Percentiles rank a stretch among this genome's conserved stretches.
Conservation (phyloP, 2,329 filamentous ascomycete species). For the Trichoderma oligosporum region DNA sequence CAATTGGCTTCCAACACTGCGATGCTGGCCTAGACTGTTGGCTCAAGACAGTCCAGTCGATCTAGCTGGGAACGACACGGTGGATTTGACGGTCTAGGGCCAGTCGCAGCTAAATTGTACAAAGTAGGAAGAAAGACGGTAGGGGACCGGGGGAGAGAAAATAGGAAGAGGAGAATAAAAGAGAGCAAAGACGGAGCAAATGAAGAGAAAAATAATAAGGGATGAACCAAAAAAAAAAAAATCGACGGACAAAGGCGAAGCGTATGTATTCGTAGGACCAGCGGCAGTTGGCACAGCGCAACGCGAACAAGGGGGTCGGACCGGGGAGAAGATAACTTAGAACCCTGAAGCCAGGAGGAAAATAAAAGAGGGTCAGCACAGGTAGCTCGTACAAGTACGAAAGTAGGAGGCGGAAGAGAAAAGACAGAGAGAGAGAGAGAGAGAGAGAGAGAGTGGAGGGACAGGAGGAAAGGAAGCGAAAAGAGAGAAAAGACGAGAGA, state of each 20-base stretch:
- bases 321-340: constrained; percentile 16
- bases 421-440: constrained; percentile 35
- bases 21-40: constrained; percentile 3
- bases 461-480: constrained; percentile 32
- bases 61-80: constrained; percentile 16
- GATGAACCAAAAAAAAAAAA: constrained; percentile 19
- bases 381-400: constrained; percentile 22
- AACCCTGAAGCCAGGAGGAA: constrained; percentile 16
- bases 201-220: constrained; percentile 19
- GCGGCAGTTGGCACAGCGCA: constrained; percentile 18
- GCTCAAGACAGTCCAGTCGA: constrained; percentile 9
- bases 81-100: constrained; percentile 10
- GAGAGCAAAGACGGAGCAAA: constrained; percentile 16
- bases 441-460: constrained; percentile 32
- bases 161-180: constrained; percentile 12
- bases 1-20: constrained; percentile 23
- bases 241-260: constrained; percentile 16
- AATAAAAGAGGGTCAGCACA: constrained; percentile 27
- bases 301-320: constrained; percentile 17
- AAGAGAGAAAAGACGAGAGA: constrained; percentile 31
- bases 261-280: constrained; percentile 16
- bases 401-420: constrained; percentile 36
- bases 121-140: constrained; percentile 2
- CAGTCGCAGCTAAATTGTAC: constrained; percentile 10
- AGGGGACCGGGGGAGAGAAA: constrained; percentile 2